Conservation (phyloP, 208 protist species). For the Sergeia podlipaevii region DNA sequence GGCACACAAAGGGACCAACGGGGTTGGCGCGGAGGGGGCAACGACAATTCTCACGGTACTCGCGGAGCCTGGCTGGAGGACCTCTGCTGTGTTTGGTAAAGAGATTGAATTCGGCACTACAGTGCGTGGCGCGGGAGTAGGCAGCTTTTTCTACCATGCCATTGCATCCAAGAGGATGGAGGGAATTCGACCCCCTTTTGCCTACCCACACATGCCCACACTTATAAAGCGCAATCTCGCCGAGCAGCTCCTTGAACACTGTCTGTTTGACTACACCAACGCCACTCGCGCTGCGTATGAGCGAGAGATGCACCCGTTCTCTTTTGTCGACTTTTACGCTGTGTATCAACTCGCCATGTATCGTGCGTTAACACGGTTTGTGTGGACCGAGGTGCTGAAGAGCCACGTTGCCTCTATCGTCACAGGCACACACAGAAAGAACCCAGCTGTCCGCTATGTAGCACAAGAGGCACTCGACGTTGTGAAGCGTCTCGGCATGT, state of each 20-base stretch:
- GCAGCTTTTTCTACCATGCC: constrained; percentile 13
- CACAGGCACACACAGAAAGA: neutral
- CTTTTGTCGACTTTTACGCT: constrained; percentile 16
- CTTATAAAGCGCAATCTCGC: constrained; percentile 18
- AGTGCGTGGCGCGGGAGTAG: constrained; percentile 8
- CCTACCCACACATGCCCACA: constrained; percentile 20
- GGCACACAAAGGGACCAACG: too few relatives aligned
- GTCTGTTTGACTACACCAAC: constrained; percentile 17
- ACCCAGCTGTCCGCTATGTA: too few relatives aligned
- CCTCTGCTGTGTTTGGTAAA: constrained; percentile 1
- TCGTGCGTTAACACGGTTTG: constrained; percentile 11
- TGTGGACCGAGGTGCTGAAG: constrained; percentile 7
- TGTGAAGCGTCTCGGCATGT: too few relatives aligned
- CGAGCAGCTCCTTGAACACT: constrained; percentile 14
- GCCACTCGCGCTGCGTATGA: constrained; percentile 17
- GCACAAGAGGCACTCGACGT: too few relatives aligned
- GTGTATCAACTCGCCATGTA: constrained; percentile 15
- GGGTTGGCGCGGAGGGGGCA: too few relatives aligned
- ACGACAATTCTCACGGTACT: neutral
- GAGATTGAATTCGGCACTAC: constrained; percentile 2
- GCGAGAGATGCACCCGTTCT: constrained; percentile 23
- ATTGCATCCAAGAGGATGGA: constrained; percentile 13
- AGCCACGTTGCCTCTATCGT: neutral
- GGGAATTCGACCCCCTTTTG: constrained; percentile 15
- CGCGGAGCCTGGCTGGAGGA: constrained; percentile 7